Base-by-base conservation (phyloP, 768 basidiomycete species). In the Sistotremastrum niveocremeum region DNA sequence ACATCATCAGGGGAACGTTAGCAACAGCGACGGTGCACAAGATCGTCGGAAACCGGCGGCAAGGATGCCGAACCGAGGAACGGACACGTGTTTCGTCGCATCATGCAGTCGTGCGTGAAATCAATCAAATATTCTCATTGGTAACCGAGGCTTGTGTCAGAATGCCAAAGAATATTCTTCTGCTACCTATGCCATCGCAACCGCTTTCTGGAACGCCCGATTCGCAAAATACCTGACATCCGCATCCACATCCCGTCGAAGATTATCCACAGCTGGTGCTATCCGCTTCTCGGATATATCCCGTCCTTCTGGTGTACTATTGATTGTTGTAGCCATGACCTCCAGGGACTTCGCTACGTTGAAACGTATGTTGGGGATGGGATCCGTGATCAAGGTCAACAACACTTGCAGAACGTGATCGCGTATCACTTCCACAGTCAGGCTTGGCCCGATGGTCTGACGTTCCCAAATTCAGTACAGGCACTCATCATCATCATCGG, bases 291-390 rank as follows among this genome's bases (percentile, higher is more conserved):
- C 71, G 29, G 84, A 71, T 49, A 98, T 74, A 50, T 82, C 76
- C 44, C 69, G 74, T 5, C 94, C 95, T 46, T 87, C 84, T 1
- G 73, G 58, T 5, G 68, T 66, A 42, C 64, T 62, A 12, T 74
- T 78, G 52, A 86, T 81, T 0, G 84, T 74, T 10, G 66, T 67
- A 1, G 87, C 87, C 54, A 97, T 73, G 9, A 89, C 79, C 66
- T 98, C 94, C 54, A 98, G 68, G 30, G 86, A 82, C 63, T 97
- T 98, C 29, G 93, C 85, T 31, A 98, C 93, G 61, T 98, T 98
- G 73, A 99, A 99, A 35, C 95, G 87, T 62, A 99, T 98, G 64
- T 99, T 99, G 45, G 95, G 95, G 59, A 99, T 98, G 7, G 87
- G 79, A 60, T 99, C 95, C 44, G 72, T 70, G 10, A 86, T 80